Evolutionary conservation across 345 rosid species (phyloP).

Genomic region (Pugionium cornutum): DNA sequence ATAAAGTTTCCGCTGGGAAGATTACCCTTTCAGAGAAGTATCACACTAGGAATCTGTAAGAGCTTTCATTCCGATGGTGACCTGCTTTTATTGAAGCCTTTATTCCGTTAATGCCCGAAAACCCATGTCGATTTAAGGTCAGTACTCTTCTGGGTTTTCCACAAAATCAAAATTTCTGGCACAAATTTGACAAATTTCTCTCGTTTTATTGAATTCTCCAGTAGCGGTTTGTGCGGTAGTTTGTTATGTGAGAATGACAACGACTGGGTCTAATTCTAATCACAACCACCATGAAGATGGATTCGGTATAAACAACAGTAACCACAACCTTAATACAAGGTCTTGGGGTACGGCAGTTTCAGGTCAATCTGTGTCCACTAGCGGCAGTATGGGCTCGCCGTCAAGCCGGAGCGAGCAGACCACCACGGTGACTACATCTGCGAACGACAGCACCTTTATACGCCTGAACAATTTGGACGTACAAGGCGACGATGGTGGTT

Average conservation of each 20-base stretch:
- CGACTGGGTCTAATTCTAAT: conserved; percentile 50
- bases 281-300: conserved; percentile 57
- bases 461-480: conserved; percentile 77
- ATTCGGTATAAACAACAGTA: conserved; percentile 37
- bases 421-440: conserved; percentile 68
- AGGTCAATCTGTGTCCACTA: conserved; percentile 84
- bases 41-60: not conserved
- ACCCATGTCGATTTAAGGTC: conserved; percentile 42
- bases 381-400: conserved; percentile 94
- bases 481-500: conserved; percentile 91
- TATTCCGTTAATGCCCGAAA: conserved; percentile 11
- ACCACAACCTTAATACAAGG: conserved; percentile 50
- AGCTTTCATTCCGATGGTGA: not conserved
- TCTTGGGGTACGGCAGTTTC: conserved; percentile 84
- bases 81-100: conserved; percentile 23
- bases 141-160: conserved; percentile 31
- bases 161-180: conserved; percentile 20
- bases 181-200: not conserved
- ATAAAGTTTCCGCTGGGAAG: not conserved
- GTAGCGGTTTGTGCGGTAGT: conserved; percentile 23
- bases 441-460: conserved; percentile 63
- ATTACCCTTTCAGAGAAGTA: conserved; percentile 4
- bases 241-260: conserved; percentile 43
- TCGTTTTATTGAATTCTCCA: not conserved
- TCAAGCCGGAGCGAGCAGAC: conserved; percentile 80